A percentile compares a stretch with the other conserved stretches of the same genome.
Evolutionary conservation across 2,329 filamentous ascomycete genomes (phyloP).

Genomic region (Leptographium procerum): DNA sequence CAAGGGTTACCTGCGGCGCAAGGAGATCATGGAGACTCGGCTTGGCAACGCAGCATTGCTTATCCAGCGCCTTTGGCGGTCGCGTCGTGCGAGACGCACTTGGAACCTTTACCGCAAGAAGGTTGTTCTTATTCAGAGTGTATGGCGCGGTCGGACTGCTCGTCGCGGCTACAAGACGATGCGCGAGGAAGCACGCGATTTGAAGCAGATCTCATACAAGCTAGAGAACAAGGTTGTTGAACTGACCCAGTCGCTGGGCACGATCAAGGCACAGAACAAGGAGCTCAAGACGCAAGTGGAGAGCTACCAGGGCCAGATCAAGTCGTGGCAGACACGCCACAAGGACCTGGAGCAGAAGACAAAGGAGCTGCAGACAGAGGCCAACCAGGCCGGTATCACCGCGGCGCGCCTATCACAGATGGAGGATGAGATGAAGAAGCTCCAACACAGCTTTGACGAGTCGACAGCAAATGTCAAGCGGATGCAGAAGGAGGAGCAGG

Average conservation of each 20-base stretch:
- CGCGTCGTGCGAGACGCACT: conserved; percentile 60
- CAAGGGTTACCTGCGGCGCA: conserved; percentile 84
- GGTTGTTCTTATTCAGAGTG: conserved; percentile 77
- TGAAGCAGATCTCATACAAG: conserved; percentile 99
- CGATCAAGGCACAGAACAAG: conserved; percentile 93
- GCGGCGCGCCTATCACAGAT: conserved; percentile 81
- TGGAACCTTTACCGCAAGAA: conserved; percentile 89
- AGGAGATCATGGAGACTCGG: conserved; percentile 86
- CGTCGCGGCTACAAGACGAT: conserved; percentile 79
- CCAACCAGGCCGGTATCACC: conserved; percentile 93
- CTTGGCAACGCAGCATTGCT: conserved; percentile 81
- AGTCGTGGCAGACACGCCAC: conserved; percentile 88
- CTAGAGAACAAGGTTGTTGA: conserved; percentile 99
- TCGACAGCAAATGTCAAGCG: conserved; percentile 83
- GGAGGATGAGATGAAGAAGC: conserved; percentile 90
- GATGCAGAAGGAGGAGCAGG: conserved; percentile 87
- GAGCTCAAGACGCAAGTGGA: conserved; percentile 76
- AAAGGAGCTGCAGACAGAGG: conserved; percentile 90
- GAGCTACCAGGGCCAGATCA: conserved; percentile 91
- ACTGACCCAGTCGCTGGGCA: conserved; percentile 83
- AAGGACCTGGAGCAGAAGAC: conserved; percentile 80
- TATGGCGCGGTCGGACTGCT: conserved; percentile 80
- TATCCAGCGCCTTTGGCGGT: conserved; percentile 86
- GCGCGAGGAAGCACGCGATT: conserved; percentile 89
- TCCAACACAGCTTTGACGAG: conserved; percentile 83